Evolutionary conservation across 768 basidiomycete genomes (phyloP).

Genomic region (Tulasnella sp.): DNA sequence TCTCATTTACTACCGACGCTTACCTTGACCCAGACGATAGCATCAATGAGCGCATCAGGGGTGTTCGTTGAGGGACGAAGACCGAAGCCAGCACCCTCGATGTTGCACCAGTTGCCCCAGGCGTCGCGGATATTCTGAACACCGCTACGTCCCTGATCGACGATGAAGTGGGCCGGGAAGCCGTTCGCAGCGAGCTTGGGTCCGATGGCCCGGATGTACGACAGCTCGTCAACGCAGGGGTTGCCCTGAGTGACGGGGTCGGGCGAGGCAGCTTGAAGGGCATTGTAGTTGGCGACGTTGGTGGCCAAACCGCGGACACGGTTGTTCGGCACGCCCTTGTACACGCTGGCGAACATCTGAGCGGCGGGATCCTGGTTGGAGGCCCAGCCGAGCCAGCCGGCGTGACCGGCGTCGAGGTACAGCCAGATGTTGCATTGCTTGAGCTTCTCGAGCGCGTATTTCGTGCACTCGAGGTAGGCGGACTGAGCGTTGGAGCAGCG

Average conservation of each 20-base stretch:
- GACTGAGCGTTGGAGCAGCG: conserved; percentile 44
- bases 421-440: conserved; percentile 44
- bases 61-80: conserved; percentile 44
- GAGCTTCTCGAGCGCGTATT: conserved; percentile 34
- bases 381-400: conserved; percentile 57
- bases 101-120: conserved; percentile 64
- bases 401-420: conserved; percentile 47
- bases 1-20: too few relatives aligned
- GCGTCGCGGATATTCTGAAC: conserved; percentile 47
- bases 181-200: conserved; percentile 25
- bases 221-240: conserved; percentile 30
- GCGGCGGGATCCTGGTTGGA: conserved; percentile 47
- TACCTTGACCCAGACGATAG: conserved; percentile 55
- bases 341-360: conserved; percentile 40
- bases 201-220: conserved; percentile 24
- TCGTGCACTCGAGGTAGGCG: conserved; percentile 32
- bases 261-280: conserved; percentile 35
- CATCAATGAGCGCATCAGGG: conserved; percentile 41
- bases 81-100: conserved; percentile 52
- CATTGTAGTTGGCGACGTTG: conserved; percentile 32
- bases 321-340: conserved; percentile 41
- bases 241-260: conserved; percentile 53
- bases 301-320: conserved; percentile 53
- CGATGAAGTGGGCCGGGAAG: conserved; percentile 39
- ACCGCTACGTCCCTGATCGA: conserved; percentile 56